Evolutionary conservation across 2,329 filamentous ascomycete genomes (phyloP).

Genomic region (Curvularia lunata): DNA sequence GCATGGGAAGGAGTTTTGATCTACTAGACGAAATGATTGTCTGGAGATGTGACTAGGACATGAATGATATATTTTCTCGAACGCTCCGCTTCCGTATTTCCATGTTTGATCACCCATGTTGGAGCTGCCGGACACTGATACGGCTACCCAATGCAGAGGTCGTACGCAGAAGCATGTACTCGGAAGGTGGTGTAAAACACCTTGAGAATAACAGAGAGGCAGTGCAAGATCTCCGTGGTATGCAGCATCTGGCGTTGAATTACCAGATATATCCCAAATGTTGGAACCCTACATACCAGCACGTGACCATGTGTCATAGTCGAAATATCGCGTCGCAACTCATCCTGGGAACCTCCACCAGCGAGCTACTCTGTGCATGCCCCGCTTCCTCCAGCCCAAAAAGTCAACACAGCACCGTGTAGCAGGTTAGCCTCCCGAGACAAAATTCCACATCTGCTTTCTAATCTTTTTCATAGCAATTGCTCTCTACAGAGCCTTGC

Average conservation of each 20-base stretch:
- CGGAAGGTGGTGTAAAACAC: not conserved
- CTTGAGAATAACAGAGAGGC: not conserved
- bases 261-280: not conserved
- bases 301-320: constrained; percentile 33
- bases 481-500: constrained; percentile 74
- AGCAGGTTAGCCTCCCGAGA: constrained; percentile 53
- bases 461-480: constrained; percentile 57
- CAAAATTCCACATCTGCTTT: constrained; percentile 1
- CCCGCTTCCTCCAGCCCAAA: constrained; percentile 53
- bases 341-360: constrained; percentile 17
- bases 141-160: not conserved
- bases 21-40: constrained; percentile 17
- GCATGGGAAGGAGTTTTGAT: constrained; percentile 44
- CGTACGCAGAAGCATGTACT: not conserved
- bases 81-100: not conserved
- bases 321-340: constrained; percentile 19
- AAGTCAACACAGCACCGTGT: constrained; percentile 58
- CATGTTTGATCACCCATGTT: not conserved
- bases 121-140: not conserved
- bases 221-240: not conserved
- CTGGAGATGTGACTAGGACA: constrained; percentile 19
- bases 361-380: constrained; percentile 51
- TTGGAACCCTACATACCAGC: not conserved
- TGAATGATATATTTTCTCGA: constrained; percentile 8
- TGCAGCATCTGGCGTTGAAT: not conserved